A percentile compares a stretch with the other conserved stretches of the same genome.
Conservation (phyloP, 1,284 basidiomycete genomes). For the Ganoderma sinense region DNA sequence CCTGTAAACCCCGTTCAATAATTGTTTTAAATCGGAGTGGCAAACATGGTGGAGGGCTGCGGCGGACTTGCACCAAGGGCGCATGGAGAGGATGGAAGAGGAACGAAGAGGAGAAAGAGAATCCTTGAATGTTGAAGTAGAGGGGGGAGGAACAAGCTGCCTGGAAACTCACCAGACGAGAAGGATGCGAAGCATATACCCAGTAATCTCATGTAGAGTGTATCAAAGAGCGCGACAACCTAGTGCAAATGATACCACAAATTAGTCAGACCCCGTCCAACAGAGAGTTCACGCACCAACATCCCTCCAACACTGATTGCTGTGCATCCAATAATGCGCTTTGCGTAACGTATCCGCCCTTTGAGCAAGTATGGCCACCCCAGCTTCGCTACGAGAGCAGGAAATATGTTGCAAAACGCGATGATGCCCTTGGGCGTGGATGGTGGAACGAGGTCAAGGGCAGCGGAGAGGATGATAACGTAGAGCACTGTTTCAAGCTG, state of each 20-base stretch:
- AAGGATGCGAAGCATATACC: constrained; percentile 94
- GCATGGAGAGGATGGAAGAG: not conserved
- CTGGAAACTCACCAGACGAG: constrained; percentile 69
- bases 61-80: too few species aligned
- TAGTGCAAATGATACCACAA: constrained; percentile 39
- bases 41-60: not conserved
- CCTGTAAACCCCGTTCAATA: constrained; percentile 48
- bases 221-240: constrained; percentile 84
- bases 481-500: constrained; percentile 72
- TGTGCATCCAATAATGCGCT: constrained; percentile 81
- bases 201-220: constrained; percentile 75
- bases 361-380: constrained; percentile 93
- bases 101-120: not conserved
- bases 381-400: constrained; percentile 84
- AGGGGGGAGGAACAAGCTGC: not conserved
- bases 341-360: constrained; percentile 82
- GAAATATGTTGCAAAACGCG: constrained; percentile 90
- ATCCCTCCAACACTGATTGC: constrained; percentile 81
- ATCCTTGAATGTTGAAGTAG: not conserved
- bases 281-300: constrained; percentile 60
- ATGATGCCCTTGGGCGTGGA: constrained; percentile 94
- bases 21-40: not conserved
- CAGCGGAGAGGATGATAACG: constrained; percentile 96
- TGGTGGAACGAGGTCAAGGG: constrained; percentile 91
- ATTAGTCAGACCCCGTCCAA: not conserved